These are phyloP conservation scores for Gracilariopsis chorda DNA, from an alignment of 23 red algal genomes.

Conservation along the genomic window DNA sequence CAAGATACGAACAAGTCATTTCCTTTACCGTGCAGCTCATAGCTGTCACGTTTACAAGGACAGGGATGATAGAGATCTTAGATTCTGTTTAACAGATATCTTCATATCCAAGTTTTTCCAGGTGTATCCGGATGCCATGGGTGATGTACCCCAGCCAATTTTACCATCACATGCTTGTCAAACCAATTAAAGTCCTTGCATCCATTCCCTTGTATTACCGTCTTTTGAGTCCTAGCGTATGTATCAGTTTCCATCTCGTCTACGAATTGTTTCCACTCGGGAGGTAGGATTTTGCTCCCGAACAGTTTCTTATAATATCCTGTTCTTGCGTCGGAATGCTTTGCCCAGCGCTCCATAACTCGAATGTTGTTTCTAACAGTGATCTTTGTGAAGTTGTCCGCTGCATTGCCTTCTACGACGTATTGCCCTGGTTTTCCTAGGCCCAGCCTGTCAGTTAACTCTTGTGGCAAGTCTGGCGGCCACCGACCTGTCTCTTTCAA, in stretches of 20 bases:
- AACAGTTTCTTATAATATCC: conserved; percentile 43
- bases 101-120: conserved; percentile 51
- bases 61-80: no score
- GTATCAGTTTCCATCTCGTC: conserved; percentile 53
- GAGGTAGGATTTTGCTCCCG: conserved; percentile 24
- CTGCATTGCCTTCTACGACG: background rate
- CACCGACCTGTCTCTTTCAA: conserved; percentile 44
- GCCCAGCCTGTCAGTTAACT: conserved; percentile 41
- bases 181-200: conserved; percentile 67
- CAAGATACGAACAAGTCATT: no score
- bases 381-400: conserved; percentile 55
- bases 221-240: background rate
- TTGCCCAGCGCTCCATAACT: conserved; percentile 62
- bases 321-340: conserved; percentile 7
- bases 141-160: conserved; percentile 57
- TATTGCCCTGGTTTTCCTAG: background rate
- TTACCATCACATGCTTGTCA: conserved; percentile 58
- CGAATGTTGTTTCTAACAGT: conserved; percentile 62
- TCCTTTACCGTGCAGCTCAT: no score
- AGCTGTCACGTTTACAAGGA: no score
- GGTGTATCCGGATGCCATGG: conserved; percentile 48
- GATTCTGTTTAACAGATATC: no score
- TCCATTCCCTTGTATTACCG: background rate
- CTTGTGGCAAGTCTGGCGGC: conserved; percentile 35
- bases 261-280: conserved; percentile 52